Percentiles rank a stretch among this genome's conserved stretches.
Evolutionary conservation across 306 rosid species (phyloP).

Genomic region (Vigna trinervia): DNA sequence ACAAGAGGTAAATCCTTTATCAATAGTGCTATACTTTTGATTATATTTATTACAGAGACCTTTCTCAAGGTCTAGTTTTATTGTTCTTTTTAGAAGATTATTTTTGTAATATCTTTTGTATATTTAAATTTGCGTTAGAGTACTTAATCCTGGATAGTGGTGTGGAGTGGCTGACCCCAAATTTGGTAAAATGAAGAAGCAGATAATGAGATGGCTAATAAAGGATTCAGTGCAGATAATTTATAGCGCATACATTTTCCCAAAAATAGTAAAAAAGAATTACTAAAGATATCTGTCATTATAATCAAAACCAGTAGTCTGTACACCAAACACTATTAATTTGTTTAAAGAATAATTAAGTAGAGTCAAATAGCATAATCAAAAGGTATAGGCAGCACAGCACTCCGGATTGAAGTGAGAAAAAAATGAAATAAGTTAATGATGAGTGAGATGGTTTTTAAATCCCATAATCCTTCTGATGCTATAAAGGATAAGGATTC

Average conservation of each 20-base stretch:
- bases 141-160: background rate
- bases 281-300: background rate
- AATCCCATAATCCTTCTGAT: background rate
- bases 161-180: background rate
- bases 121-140: background rate
- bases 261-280: background rate
- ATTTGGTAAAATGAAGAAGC: background rate
- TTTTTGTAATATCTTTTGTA: background rate
- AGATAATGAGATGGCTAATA: background rate
- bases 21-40: conserved; percentile 37
- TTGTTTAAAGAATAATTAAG: background rate
- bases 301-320: background rate
- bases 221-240: background rate
- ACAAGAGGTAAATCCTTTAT: conserved; percentile 73
- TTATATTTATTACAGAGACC: background rate
- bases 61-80: conserved; percentile 13
- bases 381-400: background rate
- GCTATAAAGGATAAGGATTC: background rate
- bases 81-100: background rate
- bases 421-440: background rate
- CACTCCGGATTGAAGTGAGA: background rate
- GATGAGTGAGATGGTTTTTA: background rate
- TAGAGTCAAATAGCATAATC: background rate
- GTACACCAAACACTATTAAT: background rate
- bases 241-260: background rate